Evolutionary conservation across 495 filamentous ascomycete species (phyloP).

Genomic region (Diplogelasinospora grovesii): DNA sequence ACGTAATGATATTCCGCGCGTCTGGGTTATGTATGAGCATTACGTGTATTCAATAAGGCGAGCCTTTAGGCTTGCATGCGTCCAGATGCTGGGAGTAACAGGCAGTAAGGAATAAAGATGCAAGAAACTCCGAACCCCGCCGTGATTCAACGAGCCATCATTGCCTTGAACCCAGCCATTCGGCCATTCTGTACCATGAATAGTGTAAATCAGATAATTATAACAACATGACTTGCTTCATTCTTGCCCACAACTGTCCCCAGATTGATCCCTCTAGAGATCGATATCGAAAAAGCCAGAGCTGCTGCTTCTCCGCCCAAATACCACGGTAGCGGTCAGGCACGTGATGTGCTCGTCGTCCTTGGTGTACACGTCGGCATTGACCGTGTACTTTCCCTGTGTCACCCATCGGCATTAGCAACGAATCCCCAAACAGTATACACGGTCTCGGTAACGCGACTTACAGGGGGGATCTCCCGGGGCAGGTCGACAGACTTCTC

Average conservation of each 20-base stretch:
- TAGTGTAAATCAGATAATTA: no score
- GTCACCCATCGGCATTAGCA: slow-evolving; percentile 7
- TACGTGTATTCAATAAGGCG: slow-evolving; percentile 8
- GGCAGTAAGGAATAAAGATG: slow-evolving; percentile 3
- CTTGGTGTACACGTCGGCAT: slow-evolving; percentile 71
- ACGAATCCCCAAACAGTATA: neutral
- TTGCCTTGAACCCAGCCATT: no score
- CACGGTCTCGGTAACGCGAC: no score
- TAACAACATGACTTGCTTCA: no score
- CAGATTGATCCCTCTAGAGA: slow-evolving; percentile 15
- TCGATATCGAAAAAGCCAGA: no score
- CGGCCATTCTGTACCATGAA: no score
- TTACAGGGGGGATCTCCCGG: slow-evolving; percentile 80
- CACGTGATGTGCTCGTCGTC: slow-evolving; percentile 73
- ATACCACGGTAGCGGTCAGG: slow-evolving; percentile 60
- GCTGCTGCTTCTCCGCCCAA: slow-evolving; percentile 33
- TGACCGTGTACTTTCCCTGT: slow-evolving; percentile 84
- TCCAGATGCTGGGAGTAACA: slow-evolving; percentile 12
- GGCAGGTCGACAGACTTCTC: slow-evolving; percentile 80
- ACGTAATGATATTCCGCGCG: neutral
- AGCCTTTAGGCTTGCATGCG: slow-evolving; percentile 9
- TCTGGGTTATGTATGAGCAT: slow-evolving; percentile 3
- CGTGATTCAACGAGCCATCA: no score
- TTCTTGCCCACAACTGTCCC: no score
- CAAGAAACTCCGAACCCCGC: slow-evolving; percentile 6